Evolutionary conservation across 2,329 filamentous ascomycete species (phyloP), one percentile per base, ranked within the genome.

Genomic region (Alternaria incomplexa): DNA sequence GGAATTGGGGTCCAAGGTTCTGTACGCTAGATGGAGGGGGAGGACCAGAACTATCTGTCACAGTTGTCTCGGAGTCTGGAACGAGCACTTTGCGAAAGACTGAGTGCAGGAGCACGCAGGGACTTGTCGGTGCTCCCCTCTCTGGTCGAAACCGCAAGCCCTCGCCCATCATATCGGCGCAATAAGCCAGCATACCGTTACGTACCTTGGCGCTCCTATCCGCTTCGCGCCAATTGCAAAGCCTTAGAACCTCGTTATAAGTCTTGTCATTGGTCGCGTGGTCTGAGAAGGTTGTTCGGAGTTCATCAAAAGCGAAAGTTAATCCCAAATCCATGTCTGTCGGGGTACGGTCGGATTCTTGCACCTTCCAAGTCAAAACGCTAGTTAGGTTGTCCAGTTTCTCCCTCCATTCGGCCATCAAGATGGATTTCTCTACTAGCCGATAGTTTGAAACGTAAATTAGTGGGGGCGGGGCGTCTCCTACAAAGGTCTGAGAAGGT

Each of bases 381-480:
- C 5, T 6, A 40, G 36, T 1, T 40, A 40, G 1, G 36, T 40
- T 17, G 8, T 3, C 1, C 2, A 40, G 36, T 3, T 17, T 40
- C n/a, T 40, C n/a, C n/a, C 5, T 40, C 36, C 36, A 40, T 1
- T 17, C n/a, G 36, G 15, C n/a, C 36, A 17, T 40, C 36, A 40
- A 40, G 15, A 17, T n/a, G 15, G 32, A 15, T 26, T 26, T 26
- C 26, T 9, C 26, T 7, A 25, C 23, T 7, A 25, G 23, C 9
- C 9, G 26, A 26, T 9, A 26, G 26, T 26, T 8, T 10, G 26
- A 26, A 3, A 8, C 9, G 8, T 26, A 26, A 8, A 26, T 40
- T 1, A 40, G n/a, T 17, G 15, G 15, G 0, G 36, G 36, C 8
- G 36, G 36, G 2, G 0, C 1, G 1, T 40, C 36, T 40, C 2